Evolutionary conservation across 495 filamentous ascomycete genomes (phyloP), one percentile per base, ranked within the genome.

Genomic region (Lasiosphaeriaceae sp.): DNA sequence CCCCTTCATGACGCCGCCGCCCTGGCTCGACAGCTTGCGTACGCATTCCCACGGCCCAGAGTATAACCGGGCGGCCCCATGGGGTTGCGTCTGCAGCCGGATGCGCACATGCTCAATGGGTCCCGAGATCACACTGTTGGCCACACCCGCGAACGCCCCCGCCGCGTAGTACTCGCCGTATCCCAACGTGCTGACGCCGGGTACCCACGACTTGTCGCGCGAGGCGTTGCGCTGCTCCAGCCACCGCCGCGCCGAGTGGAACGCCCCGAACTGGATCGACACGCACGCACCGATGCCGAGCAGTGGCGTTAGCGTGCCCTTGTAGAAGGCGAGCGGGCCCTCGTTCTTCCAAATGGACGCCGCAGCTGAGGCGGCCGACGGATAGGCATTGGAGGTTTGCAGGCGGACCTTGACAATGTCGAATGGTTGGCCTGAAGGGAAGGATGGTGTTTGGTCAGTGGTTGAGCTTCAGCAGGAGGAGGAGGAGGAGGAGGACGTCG

Each of bases 81-180:
- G 94, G 2, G 94, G 94, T 74, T 98, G 94, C 14, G 95, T 95
- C 72, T 98, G 94, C 61, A 98, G 77, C n/a, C 94, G 84, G 74
- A 98, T 98, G 71, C 94, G 87, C 61, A 98, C 86, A 74, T 98
- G 95, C 74, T 98, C 94, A 71, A 98, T 97, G 9, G 94, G 94
- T 0, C 85, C 85, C 0, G 92, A 96, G 64, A 97, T 83, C 11
- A 92, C 78, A 12, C 83, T 87, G 77, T 98, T 98, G 65, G 93
- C 86, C 52, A 98, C 72, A 62, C 94, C 94, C 21, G 94, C 94
- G 69, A 95, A 92, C 49, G 93, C 90, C 57, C 94, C 94, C 16
- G 93, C 84, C 39, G 86, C 76, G 76, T 90, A 97, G 81, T 96
- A 97, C 73, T 97, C 90, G 7, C 72, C 69, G 71, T 96, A 96